Evolutionary conservation across 441 rosid species (phyloP).

Genomic region (Kokia cookei): DNA sequence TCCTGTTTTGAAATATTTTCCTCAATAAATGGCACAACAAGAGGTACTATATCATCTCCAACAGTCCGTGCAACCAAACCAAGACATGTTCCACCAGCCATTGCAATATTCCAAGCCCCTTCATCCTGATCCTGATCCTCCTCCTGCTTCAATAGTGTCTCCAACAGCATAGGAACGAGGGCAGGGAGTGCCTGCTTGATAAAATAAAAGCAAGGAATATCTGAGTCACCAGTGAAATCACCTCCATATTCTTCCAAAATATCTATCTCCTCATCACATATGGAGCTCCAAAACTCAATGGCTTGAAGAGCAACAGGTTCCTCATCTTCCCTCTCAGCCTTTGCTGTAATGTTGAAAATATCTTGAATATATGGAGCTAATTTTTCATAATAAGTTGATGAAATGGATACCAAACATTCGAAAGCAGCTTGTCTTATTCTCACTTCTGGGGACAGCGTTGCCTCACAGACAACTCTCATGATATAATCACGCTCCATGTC

Average conservation of each 20-base stretch:
- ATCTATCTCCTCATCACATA: slow-evolving; percentile 55
- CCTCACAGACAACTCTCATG: slow-evolving; percentile 74
- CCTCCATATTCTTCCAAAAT: slow-evolving; percentile 41
- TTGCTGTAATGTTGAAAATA: slow-evolving; percentile 59
- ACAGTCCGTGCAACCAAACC: slow-evolving; percentile 73
- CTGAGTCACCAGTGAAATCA: slow-evolving; percentile 37
- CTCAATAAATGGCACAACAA: slow-evolving; percentile 71
- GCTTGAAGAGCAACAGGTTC: slow-evolving; percentile 74
- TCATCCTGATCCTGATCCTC: slow-evolving; percentile 65
- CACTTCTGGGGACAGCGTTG: slow-evolving; percentile 56
- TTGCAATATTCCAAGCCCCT: slow-evolving; percentile 72
- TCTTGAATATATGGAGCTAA: slow-evolving; percentile 56
- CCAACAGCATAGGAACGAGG: slow-evolving; percentile 55
- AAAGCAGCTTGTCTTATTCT: slow-evolving; percentile 72
- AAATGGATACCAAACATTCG: slow-evolving; percentile 75
- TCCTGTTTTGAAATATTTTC: slow-evolving; percentile 66
- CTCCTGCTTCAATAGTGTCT: slow-evolving; percentile 66
- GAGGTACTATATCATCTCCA: slow-evolving; percentile 70
- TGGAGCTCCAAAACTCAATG: slow-evolving; percentile 72
- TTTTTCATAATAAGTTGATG: slow-evolving; percentile 72
- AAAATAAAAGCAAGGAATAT: slow-evolving; percentile 36
- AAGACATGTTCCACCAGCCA: slow-evolving; percentile 57
- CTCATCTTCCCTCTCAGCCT: slow-evolving; percentile 65
- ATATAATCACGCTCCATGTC: slow-evolving; percentile 78
- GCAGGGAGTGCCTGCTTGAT: slow-evolving; percentile 64